Evolutionary conservation across 345 rosid species (phyloP), one percentile per base, ranked within the genome.

Genomic region (Euphorbia peplus): DNA sequence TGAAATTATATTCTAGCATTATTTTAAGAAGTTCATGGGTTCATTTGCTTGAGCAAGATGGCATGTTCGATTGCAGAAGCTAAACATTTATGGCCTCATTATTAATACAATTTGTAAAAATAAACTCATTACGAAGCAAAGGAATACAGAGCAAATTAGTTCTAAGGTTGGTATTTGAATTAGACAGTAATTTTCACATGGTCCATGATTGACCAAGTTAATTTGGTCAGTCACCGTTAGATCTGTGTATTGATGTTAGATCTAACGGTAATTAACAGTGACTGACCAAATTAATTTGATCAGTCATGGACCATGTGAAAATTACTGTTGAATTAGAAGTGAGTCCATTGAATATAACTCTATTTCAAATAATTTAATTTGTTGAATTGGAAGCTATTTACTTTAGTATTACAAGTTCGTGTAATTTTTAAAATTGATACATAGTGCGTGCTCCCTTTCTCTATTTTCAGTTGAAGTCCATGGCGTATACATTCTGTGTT

Each of bases 11-110:
- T 39, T 21, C 52, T 62, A 41, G 30, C 52, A 12, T 42, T 8
- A 62, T 29, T 62, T 62, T 24, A 16, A 62, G 25, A 42, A 62
- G 28, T 62, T 62, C 32, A 41, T 12, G 21, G 8, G 18, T 62
- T 62, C 15, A 22, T 24, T 6, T 8, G 22, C 25, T 11, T 15
- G 29, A 39, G 51, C 30, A 62, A 62, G 30, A 48, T 42, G 13
- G 14, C 15, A 14, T 22, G 30, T 42, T 41, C 15, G 8, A 22
- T 24, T 42, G 32, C 52, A 42, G 25, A 42, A 42, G 37, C 10
- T 9, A 59, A 30, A 16, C 41, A 14, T 32, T 59, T 8, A 59
- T 59, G 44, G 63, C 25, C 63, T 57, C 32, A 15, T n/a, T 25
- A 18, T 50, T 50, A 50, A 44, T 0, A 0, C 9, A 14, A 13